phyloP scores from a whole-genome alignment of 352 stramenopile genomes.

The Aphanomyces astaci region DNA sequence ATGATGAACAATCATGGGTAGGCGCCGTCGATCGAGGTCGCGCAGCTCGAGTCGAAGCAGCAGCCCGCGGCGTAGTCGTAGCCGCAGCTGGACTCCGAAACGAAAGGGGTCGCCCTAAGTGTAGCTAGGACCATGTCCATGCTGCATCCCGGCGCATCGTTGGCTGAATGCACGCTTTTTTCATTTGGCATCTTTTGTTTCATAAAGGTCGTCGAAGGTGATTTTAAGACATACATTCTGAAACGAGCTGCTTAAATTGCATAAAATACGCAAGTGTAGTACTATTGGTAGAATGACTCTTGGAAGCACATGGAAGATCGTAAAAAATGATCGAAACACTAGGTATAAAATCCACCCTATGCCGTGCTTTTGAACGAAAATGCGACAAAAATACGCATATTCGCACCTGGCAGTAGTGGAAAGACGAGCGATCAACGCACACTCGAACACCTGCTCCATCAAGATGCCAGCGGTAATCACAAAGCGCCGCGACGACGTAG shows the following conservation, averaged over 20 bases:
- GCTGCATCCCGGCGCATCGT: neutral
- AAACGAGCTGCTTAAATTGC: too few species aligned
- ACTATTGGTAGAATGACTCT: too few species aligned
- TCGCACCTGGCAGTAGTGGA: neutral
- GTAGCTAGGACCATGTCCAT: neutral
- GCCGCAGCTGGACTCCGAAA: constrained; percentile 26
- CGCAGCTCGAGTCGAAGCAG: constrained; percentile 28
- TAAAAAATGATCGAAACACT: too few species aligned
- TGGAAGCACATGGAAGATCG: too few species aligned
- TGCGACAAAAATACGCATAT: neutral
- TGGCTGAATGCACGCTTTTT: neutral
- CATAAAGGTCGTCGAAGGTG: neutral
- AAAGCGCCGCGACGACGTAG: neutral
- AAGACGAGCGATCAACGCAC: neutral
- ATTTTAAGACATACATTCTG: too few species aligned
- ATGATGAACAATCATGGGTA: constrained; percentile 20
- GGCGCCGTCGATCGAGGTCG: constrained; percentile 10
- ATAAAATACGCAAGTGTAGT: too few species aligned
- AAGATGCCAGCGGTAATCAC: neutral
- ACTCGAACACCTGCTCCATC: neutral
- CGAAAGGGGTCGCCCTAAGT: neutral
- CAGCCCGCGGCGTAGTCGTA: constrained; percentile 27
- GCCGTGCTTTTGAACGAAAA: neutral
- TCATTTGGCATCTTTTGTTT: neutral
- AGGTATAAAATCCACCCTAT: too few species aligned